Evolutionary conservation across 1,284 basidiomycete genomes (phyloP).

Genomic region (Leucoagaricus sp.): DNA sequence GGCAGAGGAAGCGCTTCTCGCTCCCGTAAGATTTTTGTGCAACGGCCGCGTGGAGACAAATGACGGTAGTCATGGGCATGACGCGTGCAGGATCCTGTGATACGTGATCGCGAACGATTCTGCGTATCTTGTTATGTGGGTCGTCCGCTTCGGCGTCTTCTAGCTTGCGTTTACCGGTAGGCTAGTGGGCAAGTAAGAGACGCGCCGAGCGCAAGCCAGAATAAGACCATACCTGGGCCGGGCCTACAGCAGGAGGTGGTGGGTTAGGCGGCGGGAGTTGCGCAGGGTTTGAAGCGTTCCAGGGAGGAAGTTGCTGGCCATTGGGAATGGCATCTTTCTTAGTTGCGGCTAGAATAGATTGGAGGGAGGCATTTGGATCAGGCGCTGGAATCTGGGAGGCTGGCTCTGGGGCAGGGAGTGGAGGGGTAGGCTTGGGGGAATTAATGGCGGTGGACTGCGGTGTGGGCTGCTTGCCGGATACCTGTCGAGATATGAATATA

Average conservation of each 20-base stretch:
- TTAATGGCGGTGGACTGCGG: conserved; percentile 27
- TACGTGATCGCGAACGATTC: conserved; percentile 78
- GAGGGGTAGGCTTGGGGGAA: conserved; percentile 32
- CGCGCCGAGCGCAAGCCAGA: conserved; percentile 10
- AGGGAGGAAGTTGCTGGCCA: conserved; percentile 39
- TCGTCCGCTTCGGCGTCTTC: conserved; percentile 69
- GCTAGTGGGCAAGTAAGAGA: conserved; percentile 11
- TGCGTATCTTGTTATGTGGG: conserved; percentile 75
- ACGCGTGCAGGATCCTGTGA: conserved; percentile 70
- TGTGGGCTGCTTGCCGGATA: conserved; percentile 31
- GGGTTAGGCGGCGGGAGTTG: conserved; percentile 23
- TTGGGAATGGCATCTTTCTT: conserved; percentile 42
- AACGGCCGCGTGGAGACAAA: conserved; percentile 86
- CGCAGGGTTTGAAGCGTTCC: conserved; percentile 34
- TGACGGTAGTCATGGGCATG: conserved; percentile 85
- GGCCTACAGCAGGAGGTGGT: conserved; percentile 21
- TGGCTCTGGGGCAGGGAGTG: conserved; percentile 33
- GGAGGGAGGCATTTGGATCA: conserved; percentile 60
- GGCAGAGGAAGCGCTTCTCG: conserved; percentile 90
- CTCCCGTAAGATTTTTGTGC: conserved; percentile 92
- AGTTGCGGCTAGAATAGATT: conserved; percentile 59
- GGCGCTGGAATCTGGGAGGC: conserved; percentile 40
- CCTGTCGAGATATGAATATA: conserved; percentile 32
- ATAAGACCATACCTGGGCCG: conserved; percentile 31
- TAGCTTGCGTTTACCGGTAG: conserved; percentile 68